These are phyloP conservation scores for Hypomyces rosellus DNA, from an alignment of 2,329 filamentous ascomycete species.

Conservation along the genomic window DNA sequence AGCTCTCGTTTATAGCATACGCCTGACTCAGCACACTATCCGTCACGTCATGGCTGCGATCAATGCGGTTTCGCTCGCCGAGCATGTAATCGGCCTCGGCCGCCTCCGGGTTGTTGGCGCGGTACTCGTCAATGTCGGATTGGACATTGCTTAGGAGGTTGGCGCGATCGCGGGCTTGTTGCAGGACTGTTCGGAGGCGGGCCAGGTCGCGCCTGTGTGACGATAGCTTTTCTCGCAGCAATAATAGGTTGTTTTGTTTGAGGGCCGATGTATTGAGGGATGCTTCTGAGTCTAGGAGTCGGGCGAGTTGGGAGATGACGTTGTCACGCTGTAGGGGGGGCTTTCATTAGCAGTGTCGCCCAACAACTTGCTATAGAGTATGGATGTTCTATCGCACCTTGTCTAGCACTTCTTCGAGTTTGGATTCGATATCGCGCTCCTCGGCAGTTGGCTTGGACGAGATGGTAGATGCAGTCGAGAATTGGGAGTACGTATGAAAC, in stretches of 20 bases:
- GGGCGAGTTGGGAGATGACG: slow-evolving; percentile 73
- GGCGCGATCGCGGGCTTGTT: slow-evolving; percentile 74
- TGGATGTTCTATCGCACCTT: slow-evolving; percentile 47
- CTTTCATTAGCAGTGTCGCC: not conserved
- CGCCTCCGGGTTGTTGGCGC: slow-evolving; percentile 69
- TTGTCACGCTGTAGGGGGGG: slow-evolving; percentile 60
- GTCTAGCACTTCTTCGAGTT: slow-evolving; percentile 77
- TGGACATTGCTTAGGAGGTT: slow-evolving; percentile 89
- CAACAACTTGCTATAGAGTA: not conserved
- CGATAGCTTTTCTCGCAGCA: slow-evolving; percentile 82
- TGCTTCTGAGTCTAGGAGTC: slow-evolving; percentile 89
- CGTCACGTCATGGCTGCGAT: slow-evolving; percentile 82
- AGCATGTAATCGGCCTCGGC: slow-evolving; percentile 97
- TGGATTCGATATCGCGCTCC: slow-evolving; percentile 70
- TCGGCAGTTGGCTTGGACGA: slow-evolving; percentile 80
- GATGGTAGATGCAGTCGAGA: slow-evolving; percentile 71
- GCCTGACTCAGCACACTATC: slow-evolving; percentile 91
- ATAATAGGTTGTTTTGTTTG: slow-evolving; percentile 93
- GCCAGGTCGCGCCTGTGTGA: slow-evolving; percentile 80
- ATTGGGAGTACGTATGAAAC: slow-evolving; percentile 86
- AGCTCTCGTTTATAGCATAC: slow-evolving; percentile 92
- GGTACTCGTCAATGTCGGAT: slow-evolving; percentile 86
- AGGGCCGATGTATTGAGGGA: slow-evolving; percentile 80
- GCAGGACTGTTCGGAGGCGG: slow-evolving; percentile 66
- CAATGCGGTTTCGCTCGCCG: slow-evolving; percentile 76